phyloP scores from a whole-genome alignment of 495 filamentous ascomycete genomes.

The Talaromyces proteolyticus region DNA sequence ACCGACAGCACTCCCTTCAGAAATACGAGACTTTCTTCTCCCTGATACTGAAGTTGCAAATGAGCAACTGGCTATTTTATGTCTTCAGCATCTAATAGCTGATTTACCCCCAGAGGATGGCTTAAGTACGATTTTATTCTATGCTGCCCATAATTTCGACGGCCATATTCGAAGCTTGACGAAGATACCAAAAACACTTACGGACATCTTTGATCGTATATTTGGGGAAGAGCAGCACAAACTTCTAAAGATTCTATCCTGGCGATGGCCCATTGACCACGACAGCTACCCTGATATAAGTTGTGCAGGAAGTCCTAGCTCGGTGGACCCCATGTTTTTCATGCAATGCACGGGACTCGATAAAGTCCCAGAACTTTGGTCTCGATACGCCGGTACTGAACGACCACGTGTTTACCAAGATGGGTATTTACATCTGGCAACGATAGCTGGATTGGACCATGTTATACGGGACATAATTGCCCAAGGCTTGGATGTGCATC shows the following conservation, averaged over 20 bases:
- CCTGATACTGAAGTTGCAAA: conserved; percentile 1
- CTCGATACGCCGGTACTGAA: neutral
- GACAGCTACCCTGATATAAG: neutral
- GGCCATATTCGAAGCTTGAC: neutral
- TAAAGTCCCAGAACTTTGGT: neutral
- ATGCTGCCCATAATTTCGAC: neutral
- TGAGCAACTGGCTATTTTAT: neutral
- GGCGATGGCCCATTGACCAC: neutral
- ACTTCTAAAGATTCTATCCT: neutral
- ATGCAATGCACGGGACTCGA: neutral
- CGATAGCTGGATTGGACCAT: neutral
- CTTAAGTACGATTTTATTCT: neutral
- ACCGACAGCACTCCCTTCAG: neutral
- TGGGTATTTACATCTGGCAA: neutral
- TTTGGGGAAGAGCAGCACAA: neutral
- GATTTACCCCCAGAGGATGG: neutral
- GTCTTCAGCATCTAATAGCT: neutral
- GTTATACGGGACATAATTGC: neutral
- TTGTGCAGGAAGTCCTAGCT: neutral
- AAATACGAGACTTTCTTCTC: neutral
- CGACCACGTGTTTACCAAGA: neutral
- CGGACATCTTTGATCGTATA: neutral
- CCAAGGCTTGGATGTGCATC: neutral
- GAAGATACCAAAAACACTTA: neutral
- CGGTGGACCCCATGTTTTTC: conserved; percentile 1